Evolutionary conservation across 108 stramenopile genomes (phyloP).

Genomic region (Cyclotella choctawhatcheeana): DNA sequence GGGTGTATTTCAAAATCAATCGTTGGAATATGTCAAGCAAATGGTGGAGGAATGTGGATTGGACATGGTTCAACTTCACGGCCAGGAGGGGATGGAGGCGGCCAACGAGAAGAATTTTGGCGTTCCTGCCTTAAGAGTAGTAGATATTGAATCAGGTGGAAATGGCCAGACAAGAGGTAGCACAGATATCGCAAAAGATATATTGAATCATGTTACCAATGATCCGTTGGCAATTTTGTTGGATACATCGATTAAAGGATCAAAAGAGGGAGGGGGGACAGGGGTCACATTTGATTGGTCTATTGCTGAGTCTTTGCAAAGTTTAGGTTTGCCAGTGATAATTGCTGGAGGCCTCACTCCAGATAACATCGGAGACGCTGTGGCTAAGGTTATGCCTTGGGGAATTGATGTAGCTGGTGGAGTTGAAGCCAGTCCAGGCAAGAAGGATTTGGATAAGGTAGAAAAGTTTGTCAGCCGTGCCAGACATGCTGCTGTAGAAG

Average conservation of each 20-base stretch:
- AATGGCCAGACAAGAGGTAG: conserved; percentile 41
- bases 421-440: conserved; percentile 88
- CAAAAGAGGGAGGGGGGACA: conserved; percentile 86
- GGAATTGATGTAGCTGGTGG: conserved; percentile 96
- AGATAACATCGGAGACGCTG: conserved; percentile 85
- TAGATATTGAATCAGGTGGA: conserved; percentile 87
- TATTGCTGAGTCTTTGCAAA: conserved; percentile 85
- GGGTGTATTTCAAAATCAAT: conserved; percentile 97
- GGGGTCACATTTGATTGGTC: conserved; percentile 95
- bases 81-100: conserved; percentile 90
- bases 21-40: conserved; percentile 71
- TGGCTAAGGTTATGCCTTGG: conserved; percentile 78
- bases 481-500: conserved; percentile 75
- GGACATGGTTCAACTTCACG: conserved; percentile 98
- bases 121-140: conserved; percentile 92
- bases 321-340: conserved; percentile 92
- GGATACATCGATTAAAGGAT: conserved; percentile 93
- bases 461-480: conserved; percentile 79
- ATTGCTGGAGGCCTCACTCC: conserved; percentile 95
- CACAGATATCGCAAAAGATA: conserved; percentile 59
- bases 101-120: conserved; percentile 67
- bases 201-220: conserved; percentile 63
- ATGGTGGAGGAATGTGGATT: conserved; percentile 86
- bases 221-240: conserved; percentile 90
- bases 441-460: conserved; percentile 88